A percentile compares a stretch with the other conserved stretches of the same genome.
Evolutionary conservation across 2,329 filamentous ascomycete genomes (phyloP).

Genomic region (Colletotrichum siamense): DNA sequence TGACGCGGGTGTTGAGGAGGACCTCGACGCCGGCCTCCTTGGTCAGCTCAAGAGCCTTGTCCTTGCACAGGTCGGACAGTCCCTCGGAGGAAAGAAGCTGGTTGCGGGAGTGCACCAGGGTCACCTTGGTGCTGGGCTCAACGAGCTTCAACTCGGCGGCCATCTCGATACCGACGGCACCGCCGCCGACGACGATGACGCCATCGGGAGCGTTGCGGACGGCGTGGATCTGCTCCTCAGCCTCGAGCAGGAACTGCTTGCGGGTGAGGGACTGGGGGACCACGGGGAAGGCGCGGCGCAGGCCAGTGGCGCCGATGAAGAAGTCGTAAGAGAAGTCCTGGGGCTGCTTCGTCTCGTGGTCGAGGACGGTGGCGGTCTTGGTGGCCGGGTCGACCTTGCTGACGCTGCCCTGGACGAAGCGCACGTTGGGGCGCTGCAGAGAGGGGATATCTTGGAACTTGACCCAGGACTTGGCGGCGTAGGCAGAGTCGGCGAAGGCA

Average conservation of each 20-base stretch:
- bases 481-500: slow-evolving; percentile 68
- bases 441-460: slow-evolving; percentile 71
- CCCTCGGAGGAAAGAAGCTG: slow-evolving; percentile 76
- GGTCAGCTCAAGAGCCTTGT: slow-evolving; percentile 63
- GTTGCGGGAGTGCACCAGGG: slow-evolving; percentile 74
- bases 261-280: slow-evolving; percentile 70
- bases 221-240: slow-evolving; percentile 61
- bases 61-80: slow-evolving; percentile 73
- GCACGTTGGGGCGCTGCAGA: slow-evolving; percentile 66
- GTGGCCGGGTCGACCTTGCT: slow-evolving; percentile 61
- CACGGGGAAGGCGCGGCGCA: slow-evolving; percentile 73
- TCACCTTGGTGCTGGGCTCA: slow-evolving; percentile 70
- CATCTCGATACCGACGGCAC: slow-evolving; percentile 84
- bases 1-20: slow-evolving; percentile 65
- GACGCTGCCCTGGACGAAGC: slow-evolving; percentile 70
- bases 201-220: slow-evolving; percentile 58
- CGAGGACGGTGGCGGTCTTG: slow-evolving; percentile 64
- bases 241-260: slow-evolving; percentile 69
- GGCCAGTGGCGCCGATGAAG: slow-evolving; percentile 74
- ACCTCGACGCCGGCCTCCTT: slow-evolving; percentile 69
- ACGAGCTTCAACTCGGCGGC: slow-evolving; percentile 77
- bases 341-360: slow-evolving; percentile 48
- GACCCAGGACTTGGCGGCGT: slow-evolving; percentile 73
- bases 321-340: slow-evolving; percentile 70
- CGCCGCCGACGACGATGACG: slow-evolving; percentile 77